These are phyloP conservation scores for Brassica balearica DNA, from an alignment of 441 rosid genomes.

Conservation along the genomic window DNA sequence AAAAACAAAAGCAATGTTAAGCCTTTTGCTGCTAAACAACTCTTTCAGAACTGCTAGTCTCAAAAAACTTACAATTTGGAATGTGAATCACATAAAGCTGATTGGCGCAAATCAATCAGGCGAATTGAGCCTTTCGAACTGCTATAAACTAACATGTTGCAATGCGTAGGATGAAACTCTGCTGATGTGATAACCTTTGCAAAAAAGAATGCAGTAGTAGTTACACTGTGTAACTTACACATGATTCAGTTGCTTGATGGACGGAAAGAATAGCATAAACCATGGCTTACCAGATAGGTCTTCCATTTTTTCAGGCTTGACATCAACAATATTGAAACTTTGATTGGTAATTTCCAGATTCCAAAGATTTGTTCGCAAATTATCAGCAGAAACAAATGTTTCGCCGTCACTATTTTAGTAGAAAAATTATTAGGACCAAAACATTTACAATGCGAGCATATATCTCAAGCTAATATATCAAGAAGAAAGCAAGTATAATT, in stretches of 20 bases:
- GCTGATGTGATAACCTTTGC: slow-evolving; percentile 99
- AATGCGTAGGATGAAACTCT: slow-evolving; percentile 94
- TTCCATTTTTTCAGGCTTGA: slow-evolving; percentile 98
- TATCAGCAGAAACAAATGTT: slow-evolving; percentile 97
- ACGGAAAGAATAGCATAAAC: slow-evolving; percentile 8
- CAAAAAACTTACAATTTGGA: slow-evolving; percentile 50
- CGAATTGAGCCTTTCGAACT: slow-evolving; percentile 97
- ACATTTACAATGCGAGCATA: slow-evolving; percentile 12
- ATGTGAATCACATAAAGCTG: slow-evolving; percentile 80
- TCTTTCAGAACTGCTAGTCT: slow-evolving; percentile 10
- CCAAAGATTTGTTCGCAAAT: slow-evolving; percentile 97
- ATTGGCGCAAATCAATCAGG: slow-evolving; percentile 92
- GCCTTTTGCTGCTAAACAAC: slow-evolving; percentile 34
- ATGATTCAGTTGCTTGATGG: neutral
- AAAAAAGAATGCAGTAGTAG: slow-evolving; percentile 28
- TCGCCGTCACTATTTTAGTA: slow-evolving; percentile 76
- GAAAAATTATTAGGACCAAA: slow-evolving; percentile 14
- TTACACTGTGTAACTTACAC: too few species aligned
- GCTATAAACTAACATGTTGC: slow-evolving; percentile 84
- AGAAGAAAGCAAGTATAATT: neutral
- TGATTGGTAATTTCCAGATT: slow-evolving; percentile 96
- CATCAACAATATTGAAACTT: slow-evolving; percentile 95
- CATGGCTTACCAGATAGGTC: slow-evolving; percentile 82
- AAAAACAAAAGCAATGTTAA: slow-evolving; percentile 10
- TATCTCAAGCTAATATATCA: neutral